Percentiles rank a stretch among this genome's conserved stretches.
Evolutionary conservation across 1,284 basidiomycete genomes (phyloP).

Genomic region (Malassezia obtusa): DNA sequence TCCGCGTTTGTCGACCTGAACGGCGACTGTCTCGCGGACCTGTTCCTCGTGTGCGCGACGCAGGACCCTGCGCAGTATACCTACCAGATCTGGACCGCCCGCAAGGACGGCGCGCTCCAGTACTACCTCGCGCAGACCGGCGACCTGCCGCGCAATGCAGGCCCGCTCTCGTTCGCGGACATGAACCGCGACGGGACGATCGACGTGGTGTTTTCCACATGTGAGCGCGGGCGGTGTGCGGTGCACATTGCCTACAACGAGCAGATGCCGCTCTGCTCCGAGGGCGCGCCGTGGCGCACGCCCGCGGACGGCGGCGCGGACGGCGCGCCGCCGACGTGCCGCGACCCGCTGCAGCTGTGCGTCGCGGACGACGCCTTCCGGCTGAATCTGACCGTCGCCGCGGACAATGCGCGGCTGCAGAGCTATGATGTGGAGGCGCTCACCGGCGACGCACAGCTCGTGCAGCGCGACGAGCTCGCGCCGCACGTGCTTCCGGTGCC

Average conservation of each 20-base stretch:
- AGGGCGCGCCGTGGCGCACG: background rate
- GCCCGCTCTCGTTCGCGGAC: conserved; percentile 79
- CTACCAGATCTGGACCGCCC: conserved; percentile 75
- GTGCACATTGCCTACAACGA: conserved; percentile 90
- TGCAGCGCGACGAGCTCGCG: conserved; percentile 60
- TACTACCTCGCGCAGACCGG: conserved; percentile 64
- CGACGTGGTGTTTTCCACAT: conserved; percentile 84
- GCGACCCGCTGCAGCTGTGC: conserved; percentile 71
- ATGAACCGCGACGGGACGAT: conserved; percentile 92
- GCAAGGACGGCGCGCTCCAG: conserved; percentile 17
- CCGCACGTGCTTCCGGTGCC: conserved; percentile 60
- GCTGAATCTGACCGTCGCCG: conserved; percentile 60
- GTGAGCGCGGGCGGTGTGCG: conserved; percentile 60
- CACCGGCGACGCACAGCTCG: conserved; percentile 52
- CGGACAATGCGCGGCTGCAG: conserved; percentile 50
- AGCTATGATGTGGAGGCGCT: conserved; percentile 1
- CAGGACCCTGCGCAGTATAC: conserved; percentile 49
- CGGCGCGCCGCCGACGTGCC: conserved; percentile 12
- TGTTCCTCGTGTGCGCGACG: conserved; percentile 78
- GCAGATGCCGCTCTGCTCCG: conserved; percentile 70
- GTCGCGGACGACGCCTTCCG: conserved; percentile 67
- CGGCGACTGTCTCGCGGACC: conserved; percentile 86
- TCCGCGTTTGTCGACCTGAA: conserved; percentile 91
- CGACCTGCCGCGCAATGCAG: conserved; percentile 65
- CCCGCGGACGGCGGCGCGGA: background rate